Evolutionary conservation across 305 asterid species (phyloP).

Genomic region (Fraxinus paxiana): DNA sequence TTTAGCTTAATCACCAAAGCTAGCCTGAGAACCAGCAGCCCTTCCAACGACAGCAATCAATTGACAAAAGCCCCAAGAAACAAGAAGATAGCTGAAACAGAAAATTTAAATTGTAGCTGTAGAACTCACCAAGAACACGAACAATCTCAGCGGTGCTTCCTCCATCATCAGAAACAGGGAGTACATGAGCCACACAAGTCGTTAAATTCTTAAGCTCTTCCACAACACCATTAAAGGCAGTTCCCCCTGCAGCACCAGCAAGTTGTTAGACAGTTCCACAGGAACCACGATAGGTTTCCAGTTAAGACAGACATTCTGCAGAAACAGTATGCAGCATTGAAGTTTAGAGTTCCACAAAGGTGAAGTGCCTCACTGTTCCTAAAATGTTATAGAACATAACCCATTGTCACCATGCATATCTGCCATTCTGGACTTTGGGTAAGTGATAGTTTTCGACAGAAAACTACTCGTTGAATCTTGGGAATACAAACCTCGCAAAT

Average conservation of each 20-base stretch:
- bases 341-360: background rate
- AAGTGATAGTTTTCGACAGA: background rate
- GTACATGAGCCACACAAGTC: conserved; percentile 82
- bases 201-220: conserved; percentile 94
- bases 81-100: conserved; percentile 11
- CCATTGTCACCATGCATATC: background rate
- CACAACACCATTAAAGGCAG: conserved; percentile 94
- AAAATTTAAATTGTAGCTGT: conserved; percentile 16
- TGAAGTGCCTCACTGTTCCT: background rate
- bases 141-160: conserved; percentile 99
- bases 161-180: conserved; percentile 98
- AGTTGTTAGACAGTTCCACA: conserved; percentile 18
- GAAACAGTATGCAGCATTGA: background rate
- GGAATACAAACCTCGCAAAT: background rate
- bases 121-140: conserved; percentile 82
- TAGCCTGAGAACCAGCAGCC: background rate
- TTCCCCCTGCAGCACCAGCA: conserved; percentile 69
- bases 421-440: background rate
- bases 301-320: background rate
- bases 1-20: conserved; percentile 8
- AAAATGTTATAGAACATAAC: background rate
- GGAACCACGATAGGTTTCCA: background rate
- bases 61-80: conserved; percentile 1
- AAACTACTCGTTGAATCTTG: background rate
- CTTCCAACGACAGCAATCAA: background rate